Conservation (phyloP, 2,329 filamentous ascomycete species). For the Dactylonectria macrodidyma region DNA sequence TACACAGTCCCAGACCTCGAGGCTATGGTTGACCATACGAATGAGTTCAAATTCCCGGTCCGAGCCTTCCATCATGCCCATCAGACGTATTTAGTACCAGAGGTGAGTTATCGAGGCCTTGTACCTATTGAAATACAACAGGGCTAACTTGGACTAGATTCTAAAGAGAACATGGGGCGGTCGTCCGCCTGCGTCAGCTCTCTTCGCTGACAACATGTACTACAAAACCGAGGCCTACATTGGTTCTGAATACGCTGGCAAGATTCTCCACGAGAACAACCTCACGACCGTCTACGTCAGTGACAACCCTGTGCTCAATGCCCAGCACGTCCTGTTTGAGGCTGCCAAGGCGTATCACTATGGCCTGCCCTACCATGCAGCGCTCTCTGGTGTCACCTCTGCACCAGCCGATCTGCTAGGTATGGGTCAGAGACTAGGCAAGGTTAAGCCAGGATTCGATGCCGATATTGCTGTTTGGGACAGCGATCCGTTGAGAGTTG, state of each 20-base stretch:
- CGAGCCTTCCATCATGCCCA: slow-evolving; percentile 80
- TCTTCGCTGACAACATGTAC: slow-evolving; percentile 81
- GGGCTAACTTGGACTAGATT: slow-evolving; percentile 54
- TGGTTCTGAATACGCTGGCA: slow-evolving; percentile 76
- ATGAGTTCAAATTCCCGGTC: slow-evolving; percentile 79
- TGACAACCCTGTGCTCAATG: slow-evolving; percentile 79
- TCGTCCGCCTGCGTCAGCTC: slow-evolving; percentile 68
- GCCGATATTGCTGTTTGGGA: slow-evolving; percentile 76
- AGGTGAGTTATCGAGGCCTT: slow-evolving; percentile 58
- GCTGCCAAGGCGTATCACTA: slow-evolving; percentile 73
- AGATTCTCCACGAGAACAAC: slow-evolving; percentile 75
- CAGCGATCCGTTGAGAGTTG: slow-evolving; percentile 72
- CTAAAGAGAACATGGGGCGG: slow-evolving; percentile 70
- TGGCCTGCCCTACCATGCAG: slow-evolving; percentile 73
- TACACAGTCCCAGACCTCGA: slow-evolving; percentile 80
- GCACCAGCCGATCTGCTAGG: slow-evolving; percentile 72
- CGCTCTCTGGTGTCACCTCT: slow-evolving; percentile 70
- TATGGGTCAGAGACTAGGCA: slow-evolving; percentile 70
- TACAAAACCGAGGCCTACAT: slow-evolving; percentile 79
- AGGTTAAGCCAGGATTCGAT: slow-evolving; percentile 73
- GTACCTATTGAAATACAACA: neutral
- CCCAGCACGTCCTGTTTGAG: slow-evolving; percentile 78
- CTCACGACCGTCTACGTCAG: slow-evolving; percentile 79
- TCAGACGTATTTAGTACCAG: slow-evolving; percentile 76
- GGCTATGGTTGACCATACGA: slow-evolving; percentile 78